phyloP scores from a whole-genome alignment of 2,329 filamentous ascomycete genomes.

The Macrophomina pseudophaseolina region DNA sequence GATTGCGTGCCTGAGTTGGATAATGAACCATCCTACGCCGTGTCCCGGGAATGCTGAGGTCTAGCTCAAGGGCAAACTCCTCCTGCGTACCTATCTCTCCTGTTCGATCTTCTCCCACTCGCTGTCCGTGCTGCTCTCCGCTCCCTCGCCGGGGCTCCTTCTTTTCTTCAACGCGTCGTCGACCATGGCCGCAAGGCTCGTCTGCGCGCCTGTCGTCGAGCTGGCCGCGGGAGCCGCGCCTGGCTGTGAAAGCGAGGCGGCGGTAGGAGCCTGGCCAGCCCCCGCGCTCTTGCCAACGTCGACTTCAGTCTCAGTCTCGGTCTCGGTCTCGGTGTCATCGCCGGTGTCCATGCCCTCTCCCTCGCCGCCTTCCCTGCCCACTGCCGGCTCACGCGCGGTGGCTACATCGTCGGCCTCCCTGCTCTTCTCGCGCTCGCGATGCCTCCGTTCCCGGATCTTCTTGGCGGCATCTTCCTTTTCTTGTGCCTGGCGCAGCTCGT shows the following conservation, averaged over 20 bases:
- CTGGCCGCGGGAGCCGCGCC: constrained; percentile 29
- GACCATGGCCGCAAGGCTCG: constrained; percentile 37
- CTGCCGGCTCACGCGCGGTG: constrained; percentile 30
- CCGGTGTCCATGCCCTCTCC: constrained; percentile 50
- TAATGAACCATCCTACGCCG: constrained; percentile 9
- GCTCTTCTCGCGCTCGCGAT: constrained; percentile 48
- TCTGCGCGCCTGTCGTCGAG: constrained; percentile 36
- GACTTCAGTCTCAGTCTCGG: constrained; percentile 42
- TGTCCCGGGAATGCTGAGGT: neutral
- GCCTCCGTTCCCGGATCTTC: constrained; percentile 47
- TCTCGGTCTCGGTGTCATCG: constrained; percentile 54
- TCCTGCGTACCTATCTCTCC: constrained; percentile 36
- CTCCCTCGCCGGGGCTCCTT: constrained; percentile 54
- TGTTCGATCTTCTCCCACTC: constrained; percentile 94
- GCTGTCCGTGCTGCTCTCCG: constrained; percentile 80
- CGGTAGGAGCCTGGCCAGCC: neutral
- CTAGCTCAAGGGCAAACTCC: constrained; percentile 5
- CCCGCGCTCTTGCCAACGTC: constrained; percentile 27
- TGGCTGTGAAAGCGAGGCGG: constrained; percentile 30
- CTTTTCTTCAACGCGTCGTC: constrained; percentile 52
- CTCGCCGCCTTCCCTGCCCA: constrained; percentile 39
- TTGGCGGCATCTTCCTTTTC: constrained; percentile 57
- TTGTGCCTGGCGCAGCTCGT: constrained; percentile 60
- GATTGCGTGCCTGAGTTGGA: neutral
- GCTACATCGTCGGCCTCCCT: constrained; percentile 39